Evolutionary conservation across 352 stramenopile genomes (phyloP), one percentile per base, ranked within the genome.

Genomic region (Halophytophthora polymorphica): DNA sequence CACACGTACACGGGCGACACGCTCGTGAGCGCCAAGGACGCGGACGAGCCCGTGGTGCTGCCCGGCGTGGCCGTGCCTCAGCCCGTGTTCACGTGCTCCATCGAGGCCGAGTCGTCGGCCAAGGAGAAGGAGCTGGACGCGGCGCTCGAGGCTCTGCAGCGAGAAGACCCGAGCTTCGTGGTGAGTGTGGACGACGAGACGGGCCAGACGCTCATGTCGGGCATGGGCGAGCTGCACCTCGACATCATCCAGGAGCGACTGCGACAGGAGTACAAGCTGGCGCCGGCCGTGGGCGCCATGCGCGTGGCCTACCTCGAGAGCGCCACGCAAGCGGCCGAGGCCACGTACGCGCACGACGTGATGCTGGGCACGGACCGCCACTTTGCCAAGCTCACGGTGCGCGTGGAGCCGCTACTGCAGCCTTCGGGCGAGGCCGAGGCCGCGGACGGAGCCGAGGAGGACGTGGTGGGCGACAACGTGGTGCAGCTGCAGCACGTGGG

Each of bases 131-230:
- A 91, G 35, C 71, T 98, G 6, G 88, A 91, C 23, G 69, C 88
- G 12, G 91, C 89, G 22, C 63, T 98, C 3, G 57, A 72, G 25
- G 61, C 79, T 39, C 50, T 93, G 36, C 79, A 93, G 61, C 73
- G 76, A 5, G 94, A 98, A 69, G 97, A 99, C 77, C 97, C 97
- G 13, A 99, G 95, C 42, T 96, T 99, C 49, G 76, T 96, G 28
- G 92, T 99, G 2, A 85, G 83, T 33, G 80, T 98, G 21, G 97
- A 99, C 69, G 69, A 88, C 6, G 95, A 99, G 56, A 98, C 89
- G 7, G 97, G 97, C 23, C 92, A 99, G 80, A 99, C 96, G 39
- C 95, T 99, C 53, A 94, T 99, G 54, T 97, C 83, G 57, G 97
- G 97, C 22, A 89, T 98, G 72, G 94, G 94, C 15, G 94, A 98